Evolutionary conservation across 1,284 basidiomycete species (phyloP), one percentile per base, ranked within the genome.

Genomic region (Limonomyces culmigenus): DNA sequence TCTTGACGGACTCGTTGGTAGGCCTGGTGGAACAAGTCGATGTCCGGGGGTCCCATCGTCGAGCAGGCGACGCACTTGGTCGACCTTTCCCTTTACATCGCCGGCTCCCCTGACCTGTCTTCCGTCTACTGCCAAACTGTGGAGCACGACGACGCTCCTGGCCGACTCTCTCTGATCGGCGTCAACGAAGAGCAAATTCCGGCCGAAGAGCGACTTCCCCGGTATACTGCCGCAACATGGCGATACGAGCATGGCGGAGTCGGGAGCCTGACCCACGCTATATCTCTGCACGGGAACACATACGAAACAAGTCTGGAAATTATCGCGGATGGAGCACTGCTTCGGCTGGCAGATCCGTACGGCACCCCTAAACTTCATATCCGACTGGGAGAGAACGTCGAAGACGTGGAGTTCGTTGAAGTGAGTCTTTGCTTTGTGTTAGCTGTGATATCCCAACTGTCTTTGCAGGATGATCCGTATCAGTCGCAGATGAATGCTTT

Each of bases 61-160:
- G 73, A 75, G 51, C 72, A 75, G 48, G 73, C 64, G 3, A 75
- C 73, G 3, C 72, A 75, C 52, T 71, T 75, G 48, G 48, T 49
- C 41, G 59, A 60, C 38, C 52, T 67, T 17, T 68, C 65, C 33
- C 60, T 71, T 39, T 75, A 75, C 59, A 74, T 77, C 51, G 74
- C 70, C 36, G 74, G 74, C 29, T 70, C 74, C 47, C 68, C 73
- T 34, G 58, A 65, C 42, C 59, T 73, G 32, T 44, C 52, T 39
- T 60, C 63, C 27, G 41, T 48, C 19, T 40, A 42, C 37, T 60
- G 65, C 5, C 62, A 62, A 43, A 61, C 60, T 2, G 58, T 70
- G 35, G 62, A 69, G 48, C 60, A 57, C 49, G 55, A 64, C 54
- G 68, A 70, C 41, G 47, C 52, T 19, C 67, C 74, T 0, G 74